phyloP scores from a whole-genome alignment of 805 yeast genomes.

The Zygosaccharomyces gambellarensis region DNA sequence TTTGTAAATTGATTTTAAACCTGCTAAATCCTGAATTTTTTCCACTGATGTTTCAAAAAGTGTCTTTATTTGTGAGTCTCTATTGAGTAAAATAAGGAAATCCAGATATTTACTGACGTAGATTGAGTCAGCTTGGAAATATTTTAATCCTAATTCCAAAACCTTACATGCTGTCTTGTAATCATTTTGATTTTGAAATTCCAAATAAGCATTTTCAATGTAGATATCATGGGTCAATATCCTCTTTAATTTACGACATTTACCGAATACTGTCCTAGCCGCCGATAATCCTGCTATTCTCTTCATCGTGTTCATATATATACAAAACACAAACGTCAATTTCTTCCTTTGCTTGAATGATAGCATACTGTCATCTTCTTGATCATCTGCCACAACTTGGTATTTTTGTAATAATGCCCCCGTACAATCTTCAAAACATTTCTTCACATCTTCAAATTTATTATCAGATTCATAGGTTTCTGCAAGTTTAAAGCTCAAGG shows the following conservation, averaged over 20 bases:
- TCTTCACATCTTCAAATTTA: conserved; percentile 46
- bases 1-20: conserved; percentile 47
- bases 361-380: conserved; percentile 9
- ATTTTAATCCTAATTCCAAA: conserved; percentile 72
- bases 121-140: conserved; percentile 47
- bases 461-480: conserved; percentile 62
- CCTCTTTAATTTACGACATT: conserved; percentile 54
- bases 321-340: conserved; percentile 62
- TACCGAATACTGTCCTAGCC: conserved; percentile 67
- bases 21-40: conserved; percentile 34
- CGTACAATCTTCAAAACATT: conserved; percentile 48
- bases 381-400: conserved; percentile 13
- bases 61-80: conserved; percentile 71
- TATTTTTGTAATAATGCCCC: conserved; percentile 41
- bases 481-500: conserved; percentile 61
- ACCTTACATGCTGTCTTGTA: conserved; percentile 66
- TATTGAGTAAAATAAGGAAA: conserved; percentile 62
- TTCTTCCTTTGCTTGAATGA: conserved; percentile 20
- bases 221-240: conserved; percentile 68
- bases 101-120: conserved; percentile 67
- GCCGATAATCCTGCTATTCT: conserved; percentile 63
- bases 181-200: conserved; percentile 60
- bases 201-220: conserved; percentile 78
- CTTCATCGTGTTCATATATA: conserved; percentile 66
- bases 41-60: conserved; percentile 74